phyloP scores from a whole-genome alignment of 2,329 filamentous ascomycete species.

The Colletotrichum tanaceti region DNA sequence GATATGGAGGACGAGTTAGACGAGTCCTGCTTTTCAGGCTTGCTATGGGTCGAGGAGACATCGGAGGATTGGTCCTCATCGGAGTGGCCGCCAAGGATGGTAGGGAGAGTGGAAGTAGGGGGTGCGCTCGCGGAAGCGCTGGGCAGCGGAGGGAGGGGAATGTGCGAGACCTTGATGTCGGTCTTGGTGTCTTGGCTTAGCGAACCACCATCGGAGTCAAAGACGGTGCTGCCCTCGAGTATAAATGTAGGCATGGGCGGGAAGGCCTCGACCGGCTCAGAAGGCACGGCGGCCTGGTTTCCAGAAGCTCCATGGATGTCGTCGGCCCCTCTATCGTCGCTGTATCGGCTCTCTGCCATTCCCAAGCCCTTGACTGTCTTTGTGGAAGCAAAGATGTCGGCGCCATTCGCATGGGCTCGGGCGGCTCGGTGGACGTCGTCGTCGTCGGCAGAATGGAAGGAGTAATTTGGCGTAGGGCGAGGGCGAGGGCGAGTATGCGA shows the following conservation, averaged over 20 bases:
- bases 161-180: constrained; percentile 35
- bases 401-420: constrained; percentile 29
- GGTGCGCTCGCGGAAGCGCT: constrained; percentile 35
- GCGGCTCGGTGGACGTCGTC: background rate
- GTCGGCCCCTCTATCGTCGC: constrained; percentile 22
- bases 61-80: constrained; percentile 41
- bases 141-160: constrained; percentile 33
- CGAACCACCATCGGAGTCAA: background rate
- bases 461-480: background rate
- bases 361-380: constrained; percentile 36
- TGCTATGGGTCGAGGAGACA: constrained; percentile 35
- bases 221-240: constrained; percentile 7
- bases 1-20: constrained; percentile 30
- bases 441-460: background rate
- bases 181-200: constrained; percentile 10
- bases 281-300: constrained; percentile 8
- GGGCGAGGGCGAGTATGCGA: constrained; percentile 6
- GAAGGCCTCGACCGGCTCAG: constrained; percentile 31
- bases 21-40: constrained; percentile 24
- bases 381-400: constrained; percentile 10
- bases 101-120: constrained; percentile 38
- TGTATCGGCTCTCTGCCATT: constrained; percentile 32
- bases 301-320: constrained; percentile 24
- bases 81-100: constrained; percentile 37
- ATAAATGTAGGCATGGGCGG: constrained; percentile 32